Conservation (phyloP, 345 rosid species). For the Murraya paniculata region DNA sequence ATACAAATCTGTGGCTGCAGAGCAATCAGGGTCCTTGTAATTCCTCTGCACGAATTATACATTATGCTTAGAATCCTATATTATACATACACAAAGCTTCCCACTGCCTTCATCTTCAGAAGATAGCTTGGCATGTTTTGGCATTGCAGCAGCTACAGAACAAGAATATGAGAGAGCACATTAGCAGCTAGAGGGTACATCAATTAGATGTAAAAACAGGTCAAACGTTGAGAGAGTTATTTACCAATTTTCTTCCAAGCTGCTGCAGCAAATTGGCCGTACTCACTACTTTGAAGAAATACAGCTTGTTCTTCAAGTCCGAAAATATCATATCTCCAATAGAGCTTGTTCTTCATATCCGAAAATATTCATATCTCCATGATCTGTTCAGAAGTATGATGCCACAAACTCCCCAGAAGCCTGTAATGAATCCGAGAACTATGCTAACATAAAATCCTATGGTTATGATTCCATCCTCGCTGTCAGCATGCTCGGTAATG, state of each 20-base stretch:
- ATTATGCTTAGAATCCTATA: not conserved
- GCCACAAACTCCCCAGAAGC: slow-evolving; percentile 6
- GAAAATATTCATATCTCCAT: not conserved
- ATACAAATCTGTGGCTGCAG: not conserved
- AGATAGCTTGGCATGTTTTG: not conserved
- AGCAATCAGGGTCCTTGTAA: not conserved
- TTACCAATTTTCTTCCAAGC: not conserved
- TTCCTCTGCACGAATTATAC: not conserved
- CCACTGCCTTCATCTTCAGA: not conserved
- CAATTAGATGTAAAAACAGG: not conserved
- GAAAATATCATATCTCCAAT: not conserved
- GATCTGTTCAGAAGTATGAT: not conserved
- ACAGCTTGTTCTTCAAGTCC: not conserved
- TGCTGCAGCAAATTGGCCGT: not conserved
- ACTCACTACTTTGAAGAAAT: not conserved
- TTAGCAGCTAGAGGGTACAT: not conserved
- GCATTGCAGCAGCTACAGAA: not conserved
- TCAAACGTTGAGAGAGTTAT: not conserved
- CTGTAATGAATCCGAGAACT: not conserved
- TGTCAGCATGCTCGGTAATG: not conserved
- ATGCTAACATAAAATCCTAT: not conserved
- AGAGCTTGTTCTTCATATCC: not conserved
- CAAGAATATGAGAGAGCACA: not conserved
- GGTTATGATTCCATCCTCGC: not conserved
- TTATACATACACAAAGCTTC: not conserved